phyloP scores from a whole-genome alignment of 2,329 filamentous ascomycete genomes.

The Chaetoscypha palmicola region DNA sequence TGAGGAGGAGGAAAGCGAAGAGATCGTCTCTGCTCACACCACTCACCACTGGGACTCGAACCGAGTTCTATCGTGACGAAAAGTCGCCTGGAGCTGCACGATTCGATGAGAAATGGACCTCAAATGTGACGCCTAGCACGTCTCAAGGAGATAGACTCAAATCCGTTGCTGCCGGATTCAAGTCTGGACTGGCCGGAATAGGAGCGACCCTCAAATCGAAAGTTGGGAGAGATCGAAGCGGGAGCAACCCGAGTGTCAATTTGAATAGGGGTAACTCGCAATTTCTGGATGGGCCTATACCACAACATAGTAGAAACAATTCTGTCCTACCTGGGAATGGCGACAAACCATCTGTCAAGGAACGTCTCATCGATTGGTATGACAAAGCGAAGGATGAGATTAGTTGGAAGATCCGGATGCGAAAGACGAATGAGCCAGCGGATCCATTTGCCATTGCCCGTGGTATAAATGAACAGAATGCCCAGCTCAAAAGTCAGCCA shows the following conservation, averaged over 20 bases:
- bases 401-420: conserved; percentile 34
- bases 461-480: conserved; percentile 23
- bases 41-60: conserved; percentile 17
- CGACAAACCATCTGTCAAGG: conserved; percentile 21
- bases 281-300: conserved; percentile 33
- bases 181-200: conserved; percentile 18
- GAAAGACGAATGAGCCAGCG: conserved; percentile 24
- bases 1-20: conserved; percentile 18
- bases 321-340: conserved; percentile 24
- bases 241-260: conserved; percentile 39
- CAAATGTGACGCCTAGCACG: conserved; percentile 8
- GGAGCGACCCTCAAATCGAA: conserved; percentile 26
- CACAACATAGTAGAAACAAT: conserved; percentile 36
- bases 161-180: conserved; percentile 16
- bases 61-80: conserved; percentile 23
- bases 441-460: conserved; percentile 36
- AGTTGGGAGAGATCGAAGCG: conserved; percentile 25
- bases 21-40: conserved; percentile 25
- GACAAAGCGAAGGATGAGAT: conserved; percentile 36
- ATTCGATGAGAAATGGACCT: conserved; percentile 16
- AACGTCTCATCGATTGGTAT: conserved; percentile 41
- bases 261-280: conserved; percentile 49
- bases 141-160: conserved; percentile 15
- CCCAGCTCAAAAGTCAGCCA: conserved; percentile 15
- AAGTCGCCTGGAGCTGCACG: conserved; percentile 15